Base-by-base conservation (phyloP, 768 basidiomycete genomes). In the Boletus reticuloceps region DNA sequence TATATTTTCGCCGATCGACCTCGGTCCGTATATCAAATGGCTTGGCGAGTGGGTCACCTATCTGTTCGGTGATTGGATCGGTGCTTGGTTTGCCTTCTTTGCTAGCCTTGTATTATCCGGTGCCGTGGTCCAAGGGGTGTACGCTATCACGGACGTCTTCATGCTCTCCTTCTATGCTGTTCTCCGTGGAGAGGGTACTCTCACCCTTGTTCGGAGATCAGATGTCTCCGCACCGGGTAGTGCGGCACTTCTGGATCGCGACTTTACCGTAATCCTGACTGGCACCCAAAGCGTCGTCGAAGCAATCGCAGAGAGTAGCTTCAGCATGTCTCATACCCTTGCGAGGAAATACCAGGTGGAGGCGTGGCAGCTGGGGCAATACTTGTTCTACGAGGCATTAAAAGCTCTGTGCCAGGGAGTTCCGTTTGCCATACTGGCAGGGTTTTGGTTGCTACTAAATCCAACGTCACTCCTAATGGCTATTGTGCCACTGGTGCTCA, bases 121-220 rank as follows among this genome's bases (percentile, higher is more conserved):
- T n/a, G 12, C 11, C 14, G 16, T 2, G 14, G 3, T 32, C 27
- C 39, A 47, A 25, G 44, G 34, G 34, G 13, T n/a, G 17, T 1
- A 17, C 8, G 6, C 3, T 16, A 11, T 31, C n/a, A 2, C 1
- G 7, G 9, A 6, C 41, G 29, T 22, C 20, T 20, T 19, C 25
- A 1, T 4, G 27, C 12, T 42, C 34, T 27, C 17, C 48, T 0
- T 2, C 8, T 55, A 50, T 39, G 47, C 37, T 14, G 13, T 37
- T 3, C 0, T 50, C 39, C 22, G 14, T 17, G 54, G 53, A 38
- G 54, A 55, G 4, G 39, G 44, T 16, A 43, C 29, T 25, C 38
- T 58, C 19, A 47, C 13, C 17, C 56, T 60, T 38, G 22, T 54
- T n/a, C 49, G 25, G 40, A 47, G 37, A 40, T 39, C 52, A 12